Evolutionary conservation across 2,329 filamentous ascomycete genomes (phyloP).

Genomic region (Cercospora sesami): DNA sequence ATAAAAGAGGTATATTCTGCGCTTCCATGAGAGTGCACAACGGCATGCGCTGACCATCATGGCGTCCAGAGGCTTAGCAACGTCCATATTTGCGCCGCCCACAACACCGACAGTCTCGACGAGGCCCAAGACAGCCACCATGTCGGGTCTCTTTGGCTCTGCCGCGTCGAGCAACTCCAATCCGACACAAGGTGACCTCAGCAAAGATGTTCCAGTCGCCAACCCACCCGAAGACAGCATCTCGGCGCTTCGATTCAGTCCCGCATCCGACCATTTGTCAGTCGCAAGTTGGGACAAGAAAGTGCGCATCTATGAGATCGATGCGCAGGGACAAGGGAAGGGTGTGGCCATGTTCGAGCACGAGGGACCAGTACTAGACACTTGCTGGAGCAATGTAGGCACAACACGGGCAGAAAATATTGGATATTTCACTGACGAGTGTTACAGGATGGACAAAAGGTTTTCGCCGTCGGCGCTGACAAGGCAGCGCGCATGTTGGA

Average conservation of each 20-base stretch:
- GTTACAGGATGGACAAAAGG: conserved; percentile 83
- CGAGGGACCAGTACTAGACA: conserved; percentile 78
- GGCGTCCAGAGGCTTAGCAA: background rate
- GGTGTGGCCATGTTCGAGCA: conserved; percentile 86
- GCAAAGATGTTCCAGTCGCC: conserved; percentile 77
- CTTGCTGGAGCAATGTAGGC: conserved; percentile 83
- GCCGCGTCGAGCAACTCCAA: conserved; percentile 55
- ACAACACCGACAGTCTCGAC: background rate
- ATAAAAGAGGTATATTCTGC: background rate
- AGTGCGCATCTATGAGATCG: conserved; percentile 93
- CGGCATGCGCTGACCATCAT: background rate
- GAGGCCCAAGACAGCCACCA: background rate
- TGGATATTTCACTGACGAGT: background rate
- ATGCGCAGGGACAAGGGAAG: conserved; percentile 71
- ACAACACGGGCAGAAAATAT: background rate
- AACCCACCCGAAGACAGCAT: conserved; percentile 85
- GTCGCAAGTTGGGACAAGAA: conserved; percentile 98
- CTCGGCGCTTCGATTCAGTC: conserved; percentile 81
- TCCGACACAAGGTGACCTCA: conserved; percentile 85
- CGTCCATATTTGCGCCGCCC: background rate
- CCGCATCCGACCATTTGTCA: conserved; percentile 75
- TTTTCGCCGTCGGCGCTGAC: conserved; percentile 85
- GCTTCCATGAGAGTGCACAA: background rate
- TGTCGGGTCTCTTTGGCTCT: conserved; percentile 52
- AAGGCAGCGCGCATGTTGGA: conserved; percentile 89